phyloP scores from a whole-genome alignment of 495 filamentous ascomycete genomes.

The Penicillium soppii region DNA sequence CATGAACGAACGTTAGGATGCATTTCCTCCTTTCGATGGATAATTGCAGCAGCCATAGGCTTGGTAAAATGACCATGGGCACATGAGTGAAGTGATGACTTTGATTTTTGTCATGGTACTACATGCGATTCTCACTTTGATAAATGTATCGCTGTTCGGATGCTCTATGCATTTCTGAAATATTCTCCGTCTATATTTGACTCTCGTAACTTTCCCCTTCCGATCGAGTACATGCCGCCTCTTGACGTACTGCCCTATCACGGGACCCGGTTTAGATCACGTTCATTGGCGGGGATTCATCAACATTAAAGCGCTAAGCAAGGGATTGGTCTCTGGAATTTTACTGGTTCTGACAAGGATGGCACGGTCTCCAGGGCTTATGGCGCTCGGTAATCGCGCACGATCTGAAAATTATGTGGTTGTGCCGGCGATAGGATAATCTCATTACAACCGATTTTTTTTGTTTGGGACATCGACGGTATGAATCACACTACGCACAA shows the following conservation, averaged over 20 bases:
- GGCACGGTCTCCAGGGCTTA: neutral
- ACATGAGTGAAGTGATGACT: too few species aligned
- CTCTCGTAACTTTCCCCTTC: neutral
- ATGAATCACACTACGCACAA: neutral
- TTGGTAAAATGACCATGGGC: neutral
- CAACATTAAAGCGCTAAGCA: neutral
- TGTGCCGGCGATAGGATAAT: neutral
- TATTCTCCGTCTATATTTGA: neutral
- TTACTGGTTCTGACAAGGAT: neutral
- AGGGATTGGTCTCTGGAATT: neutral
- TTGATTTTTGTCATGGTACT: neutral
- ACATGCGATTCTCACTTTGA: too few species aligned
- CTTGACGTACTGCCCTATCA: neutral
- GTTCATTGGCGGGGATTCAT: neutral
- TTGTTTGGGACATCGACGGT: too few species aligned
- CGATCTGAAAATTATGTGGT: neutral
- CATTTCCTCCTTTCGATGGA: neutral
- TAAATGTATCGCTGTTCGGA: neutral
- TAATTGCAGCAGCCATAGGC: neutral
- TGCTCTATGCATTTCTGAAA: neutral
- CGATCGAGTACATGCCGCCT: neutral
- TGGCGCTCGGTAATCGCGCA: slow-evolving; percentile 4
- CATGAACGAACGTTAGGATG: neutral
- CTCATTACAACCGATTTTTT: too few species aligned
- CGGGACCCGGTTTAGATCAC: neutral